These are phyloP conservation scores for Staphylotrichum longicolle DNA, from an alignment of 495 filamentous ascomycete species.

Conservation along the genomic window DNA sequence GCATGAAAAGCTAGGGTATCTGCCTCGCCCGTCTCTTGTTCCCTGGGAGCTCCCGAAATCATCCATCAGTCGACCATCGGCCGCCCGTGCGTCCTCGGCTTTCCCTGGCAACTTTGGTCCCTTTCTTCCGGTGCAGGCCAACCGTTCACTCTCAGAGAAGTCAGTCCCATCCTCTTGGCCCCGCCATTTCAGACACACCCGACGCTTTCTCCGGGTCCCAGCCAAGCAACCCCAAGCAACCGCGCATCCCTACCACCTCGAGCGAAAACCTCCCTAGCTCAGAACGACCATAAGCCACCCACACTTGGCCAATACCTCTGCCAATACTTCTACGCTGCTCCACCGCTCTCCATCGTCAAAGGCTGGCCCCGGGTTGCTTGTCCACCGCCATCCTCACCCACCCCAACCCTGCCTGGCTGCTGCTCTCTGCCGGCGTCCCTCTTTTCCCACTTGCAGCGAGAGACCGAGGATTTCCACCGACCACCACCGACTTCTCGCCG, in stretches of 20 bases:
- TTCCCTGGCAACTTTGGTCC: background rate
- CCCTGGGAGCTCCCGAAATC: background rate
- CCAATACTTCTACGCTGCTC: slow-evolving; percentile 3
- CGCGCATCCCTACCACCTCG: slow-evolving; percentile 15
- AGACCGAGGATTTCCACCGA: slow-evolving; percentile 13
- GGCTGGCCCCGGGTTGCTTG: background rate
- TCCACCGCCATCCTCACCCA: slow-evolving; percentile 15
- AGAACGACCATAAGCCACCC: slow-evolving; percentile 12
- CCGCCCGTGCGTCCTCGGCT: slow-evolving; percentile 13
- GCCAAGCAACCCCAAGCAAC: slow-evolving; percentile 2
- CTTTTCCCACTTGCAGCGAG: slow-evolving; percentile 17
- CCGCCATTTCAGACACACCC: background rate
- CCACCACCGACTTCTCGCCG: slow-evolving; percentile 20
- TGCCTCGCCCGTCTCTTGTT: background rate
- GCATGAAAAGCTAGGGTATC: slow-evolving; percentile 17
- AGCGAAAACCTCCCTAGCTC: slow-evolving; percentile 7
- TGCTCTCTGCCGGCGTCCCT: slow-evolving; percentile 3
- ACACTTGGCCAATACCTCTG: slow-evolving; percentile 15
- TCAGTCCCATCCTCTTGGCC: too few species aligned
- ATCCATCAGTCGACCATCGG: background rate
- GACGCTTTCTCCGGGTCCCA: slow-evolving; percentile 1
- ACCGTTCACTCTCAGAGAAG: background rate
- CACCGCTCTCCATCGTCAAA: slow-evolving; percentile 24
- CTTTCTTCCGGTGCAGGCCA: background rate
- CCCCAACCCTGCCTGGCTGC: slow-evolving; percentile 3